These are phyloP conservation scores for Diphasiastrum complanatum DNA, from an alignment of 83 land plant genomes.

Conservation along the genomic window DNA sequence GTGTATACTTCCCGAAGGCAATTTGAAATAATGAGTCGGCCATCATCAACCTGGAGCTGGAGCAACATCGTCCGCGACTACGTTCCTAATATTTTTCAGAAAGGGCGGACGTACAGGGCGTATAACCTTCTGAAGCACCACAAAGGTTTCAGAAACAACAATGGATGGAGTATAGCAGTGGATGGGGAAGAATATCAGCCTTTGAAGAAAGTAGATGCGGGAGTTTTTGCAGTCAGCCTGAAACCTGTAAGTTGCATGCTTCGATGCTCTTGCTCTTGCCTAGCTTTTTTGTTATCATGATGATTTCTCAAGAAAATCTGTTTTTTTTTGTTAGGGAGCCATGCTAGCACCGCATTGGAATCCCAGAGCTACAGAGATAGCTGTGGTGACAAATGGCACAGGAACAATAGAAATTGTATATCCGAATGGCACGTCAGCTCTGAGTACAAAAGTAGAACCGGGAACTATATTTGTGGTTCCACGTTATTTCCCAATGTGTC, in stretches of 20 bases:
- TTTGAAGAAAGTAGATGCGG: constrained; percentile 37
- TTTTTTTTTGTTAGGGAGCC: constrained; percentile 40
- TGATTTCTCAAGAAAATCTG: background rate
- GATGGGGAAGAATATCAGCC: constrained; percentile 24
- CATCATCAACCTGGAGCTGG: background rate
- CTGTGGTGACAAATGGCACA: constrained; percentile 41
- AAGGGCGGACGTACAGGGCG: constrained; percentile 22
- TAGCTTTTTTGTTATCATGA: background rate
- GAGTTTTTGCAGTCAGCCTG: constrained; percentile 59
- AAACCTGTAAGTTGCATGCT: constrained; percentile 22
- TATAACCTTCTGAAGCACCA: constrained; percentile 43
- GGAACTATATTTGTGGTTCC: constrained; percentile 64
- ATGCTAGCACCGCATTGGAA: constrained; percentile 88
- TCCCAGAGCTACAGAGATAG: constrained; percentile 68
- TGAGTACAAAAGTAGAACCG: constrained; percentile 33
- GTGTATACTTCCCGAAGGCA: background rate
- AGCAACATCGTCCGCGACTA: too few relatives aligned
- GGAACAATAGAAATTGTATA: constrained; percentile 57
- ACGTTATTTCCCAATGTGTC: constrained; percentile 64
- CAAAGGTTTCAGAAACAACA: constrained; percentile 47
- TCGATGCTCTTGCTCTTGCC: background rate
- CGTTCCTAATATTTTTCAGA: constrained; percentile 19
- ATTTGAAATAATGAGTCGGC: background rate
- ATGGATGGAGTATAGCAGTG: constrained; percentile 56
- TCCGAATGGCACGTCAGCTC: constrained; percentile 35